Evolutionary conservation across 306 rosid genomes (phyloP).

Genomic region (Citrullus mucosospermus): DNA sequence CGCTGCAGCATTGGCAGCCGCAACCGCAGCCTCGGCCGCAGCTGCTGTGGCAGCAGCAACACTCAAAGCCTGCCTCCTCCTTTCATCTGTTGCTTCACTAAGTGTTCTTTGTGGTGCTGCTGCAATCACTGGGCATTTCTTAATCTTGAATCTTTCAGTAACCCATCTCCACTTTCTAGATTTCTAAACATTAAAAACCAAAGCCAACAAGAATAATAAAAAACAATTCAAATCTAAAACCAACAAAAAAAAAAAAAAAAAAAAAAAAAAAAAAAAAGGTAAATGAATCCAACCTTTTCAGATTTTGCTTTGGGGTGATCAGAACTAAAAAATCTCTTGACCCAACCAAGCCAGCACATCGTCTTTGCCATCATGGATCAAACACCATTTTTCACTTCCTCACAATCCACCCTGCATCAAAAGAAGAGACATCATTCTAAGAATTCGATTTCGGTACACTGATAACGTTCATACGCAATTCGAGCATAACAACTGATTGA

Average conservation of each 20-base stretch:
- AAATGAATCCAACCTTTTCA: slow-evolving; percentile 11
- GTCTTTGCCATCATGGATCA: slow-evolving; percentile 41
- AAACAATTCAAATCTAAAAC: neutral
- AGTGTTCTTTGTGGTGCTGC: slow-evolving; percentile 35
- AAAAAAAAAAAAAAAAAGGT: neutral
- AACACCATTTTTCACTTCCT: neutral
- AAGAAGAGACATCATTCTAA: neutral
- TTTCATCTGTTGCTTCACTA: slow-evolving; percentile 53
- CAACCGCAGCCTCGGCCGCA: slow-evolving; percentile 82
- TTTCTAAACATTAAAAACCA: slow-evolving; percentile 25
- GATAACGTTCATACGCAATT: neutral
- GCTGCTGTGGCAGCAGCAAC: slow-evolving; percentile 79
- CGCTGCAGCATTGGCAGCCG: slow-evolving; percentile 83
- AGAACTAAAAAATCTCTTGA: slow-evolving; percentile 37
- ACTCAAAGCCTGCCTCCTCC: slow-evolving; percentile 61
- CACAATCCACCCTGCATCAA: neutral
- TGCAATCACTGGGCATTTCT: slow-evolving; percentile 31
- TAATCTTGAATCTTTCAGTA: slow-evolving; percentile 30
- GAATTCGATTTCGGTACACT: neutral
- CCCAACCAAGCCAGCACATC: slow-evolving; percentile 72
- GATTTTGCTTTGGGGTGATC: slow-evolving; percentile 32
- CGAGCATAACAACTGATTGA: neutral
- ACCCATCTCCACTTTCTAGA: slow-evolving; percentile 46
- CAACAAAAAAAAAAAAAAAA: neutral
- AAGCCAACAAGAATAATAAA: neutral